Evolutionary conservation across 179 eudicot species (phyloP).

Genomic region (Silene coronaria): DNA sequence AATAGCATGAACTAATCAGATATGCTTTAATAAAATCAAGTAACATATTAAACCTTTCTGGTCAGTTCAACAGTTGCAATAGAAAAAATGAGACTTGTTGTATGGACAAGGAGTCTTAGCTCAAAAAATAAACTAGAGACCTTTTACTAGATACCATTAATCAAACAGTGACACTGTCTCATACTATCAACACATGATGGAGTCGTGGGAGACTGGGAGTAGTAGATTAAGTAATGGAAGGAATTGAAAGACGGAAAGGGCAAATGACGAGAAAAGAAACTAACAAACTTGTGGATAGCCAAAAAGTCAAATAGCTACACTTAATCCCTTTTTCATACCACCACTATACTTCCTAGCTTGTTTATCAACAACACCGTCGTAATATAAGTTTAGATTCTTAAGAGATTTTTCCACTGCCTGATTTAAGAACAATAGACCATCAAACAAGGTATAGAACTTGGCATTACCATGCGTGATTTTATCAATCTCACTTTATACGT

Average conservation of each 20-base stretch:
- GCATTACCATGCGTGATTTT: not conserved
- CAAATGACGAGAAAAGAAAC: conserved; percentile 12
- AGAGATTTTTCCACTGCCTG: conserved; percentile 74
- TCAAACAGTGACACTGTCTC: too few species aligned
- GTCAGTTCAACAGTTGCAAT: too few species aligned
- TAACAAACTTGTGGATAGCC: conserved; percentile 56
- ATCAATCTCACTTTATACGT: too few species aligned
- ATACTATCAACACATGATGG: too few species aligned
- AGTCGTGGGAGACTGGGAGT: too few species aligned
- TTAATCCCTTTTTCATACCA: conserved; percentile 81
- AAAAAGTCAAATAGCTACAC: conserved; percentile 71
- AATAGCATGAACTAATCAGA: too few species aligned
- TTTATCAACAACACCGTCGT: conserved; percentile 63
- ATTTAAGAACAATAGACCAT: not conserved
- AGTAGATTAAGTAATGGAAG: not conserved
- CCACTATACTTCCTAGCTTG: conserved; percentile 61
- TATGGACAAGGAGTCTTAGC: too few species aligned
- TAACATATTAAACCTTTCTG: too few species aligned
- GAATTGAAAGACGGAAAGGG: not conserved
- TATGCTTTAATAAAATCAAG: too few species aligned
- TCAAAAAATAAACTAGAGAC: too few species aligned
- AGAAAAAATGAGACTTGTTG: too few species aligned
- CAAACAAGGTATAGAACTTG: not conserved
- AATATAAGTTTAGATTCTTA: conserved; percentile 45
- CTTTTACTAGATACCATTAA: too few species aligned